phyloP scores from a whole-genome alignment of 768 basidiomycete species.

The Tylopilus felleus region DNA sequence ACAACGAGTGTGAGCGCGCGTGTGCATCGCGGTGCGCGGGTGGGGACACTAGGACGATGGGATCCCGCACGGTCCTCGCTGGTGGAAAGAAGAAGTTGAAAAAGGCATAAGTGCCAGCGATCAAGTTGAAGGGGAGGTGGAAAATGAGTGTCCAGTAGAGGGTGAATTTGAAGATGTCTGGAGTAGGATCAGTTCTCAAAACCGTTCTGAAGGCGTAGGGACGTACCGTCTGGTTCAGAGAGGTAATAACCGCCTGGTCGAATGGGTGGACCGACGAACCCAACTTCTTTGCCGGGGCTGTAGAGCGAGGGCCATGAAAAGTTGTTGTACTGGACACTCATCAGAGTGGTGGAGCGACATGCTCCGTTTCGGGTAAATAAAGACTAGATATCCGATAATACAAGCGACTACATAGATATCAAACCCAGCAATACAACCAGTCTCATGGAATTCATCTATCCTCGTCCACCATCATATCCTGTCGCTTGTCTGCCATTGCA shows the following conservation, averaged over 20 bases:
- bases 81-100: constrained; percentile 41
- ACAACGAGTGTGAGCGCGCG: no score
- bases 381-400: background rate
- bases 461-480: constrained; percentile 17
- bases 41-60: constrained; percentile 2
- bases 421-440: background rate
- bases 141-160: constrained; percentile 49
- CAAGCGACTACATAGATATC: background rate
- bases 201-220: no score
- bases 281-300: constrained; percentile 34
- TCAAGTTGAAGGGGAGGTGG: constrained; percentile 39
- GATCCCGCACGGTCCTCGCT: constrained; percentile 7
- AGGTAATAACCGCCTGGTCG: constrained; percentile 37
- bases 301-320: constrained; percentile 39
- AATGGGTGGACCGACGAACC: constrained; percentile 23
- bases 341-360: background rate
- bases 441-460: constrained; percentile 6
- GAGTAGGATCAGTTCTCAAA: background rate
- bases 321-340: constrained; percentile 16
- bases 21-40: background rate
- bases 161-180: constrained; percentile 45
- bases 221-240: constrained; percentile 30
- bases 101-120: constrained; percentile 41
- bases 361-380: background rate
- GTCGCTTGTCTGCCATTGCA: constrained; percentile 3